Percentiles rank a stretch among this genome's conserved stretches.
Evolutionary conservation across 345 rosid species (phyloP).

Genomic region (Corymbia maculata): DNA sequence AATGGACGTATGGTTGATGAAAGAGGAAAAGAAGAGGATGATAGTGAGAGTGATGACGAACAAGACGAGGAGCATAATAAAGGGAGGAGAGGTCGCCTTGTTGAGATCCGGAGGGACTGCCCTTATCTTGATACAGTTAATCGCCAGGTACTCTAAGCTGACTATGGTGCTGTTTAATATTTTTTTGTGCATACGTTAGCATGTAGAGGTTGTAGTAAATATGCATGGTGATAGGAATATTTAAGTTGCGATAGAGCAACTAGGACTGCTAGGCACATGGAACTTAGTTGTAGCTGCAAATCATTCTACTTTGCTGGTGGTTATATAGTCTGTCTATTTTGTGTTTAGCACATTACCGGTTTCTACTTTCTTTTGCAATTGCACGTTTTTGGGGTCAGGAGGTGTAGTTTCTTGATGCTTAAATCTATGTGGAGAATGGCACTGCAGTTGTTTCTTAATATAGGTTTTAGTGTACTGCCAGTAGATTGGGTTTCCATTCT

Average conservation of each 20-base stretch:
- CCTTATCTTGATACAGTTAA: slow-evolving; percentile 99
- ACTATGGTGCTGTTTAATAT: background rate
- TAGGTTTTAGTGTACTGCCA: background rate
- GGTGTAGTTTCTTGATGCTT: background rate
- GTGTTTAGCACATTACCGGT: background rate
- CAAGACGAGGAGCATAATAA: slow-evolving; percentile 18
- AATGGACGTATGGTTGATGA: slow-evolving; percentile 14
- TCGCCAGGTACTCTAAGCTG: slow-evolving; percentile 63
- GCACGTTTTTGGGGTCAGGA: background rate
- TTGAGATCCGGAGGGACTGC: slow-evolving; percentile 84
- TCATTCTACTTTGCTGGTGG: background rate
- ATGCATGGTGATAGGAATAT: background rate
- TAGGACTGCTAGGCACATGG: background rate
- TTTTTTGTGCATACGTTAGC: background rate
- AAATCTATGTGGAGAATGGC: background rate
- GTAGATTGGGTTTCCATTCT: background rate
- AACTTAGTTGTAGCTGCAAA: background rate
- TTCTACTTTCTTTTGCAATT: background rate
- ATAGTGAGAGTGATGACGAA: slow-evolving; percentile 24
- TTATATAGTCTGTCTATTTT: background rate
- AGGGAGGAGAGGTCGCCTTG: slow-evolving; percentile 35
- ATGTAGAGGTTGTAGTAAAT: background rate
- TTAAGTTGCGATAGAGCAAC: background rate
- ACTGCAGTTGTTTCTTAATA: background rate
- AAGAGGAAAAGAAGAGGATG: background rate